Base-by-base conservation (phyloP, 1,139 yeast genomes). In the Debaryomyces subglobosus region DNA sequence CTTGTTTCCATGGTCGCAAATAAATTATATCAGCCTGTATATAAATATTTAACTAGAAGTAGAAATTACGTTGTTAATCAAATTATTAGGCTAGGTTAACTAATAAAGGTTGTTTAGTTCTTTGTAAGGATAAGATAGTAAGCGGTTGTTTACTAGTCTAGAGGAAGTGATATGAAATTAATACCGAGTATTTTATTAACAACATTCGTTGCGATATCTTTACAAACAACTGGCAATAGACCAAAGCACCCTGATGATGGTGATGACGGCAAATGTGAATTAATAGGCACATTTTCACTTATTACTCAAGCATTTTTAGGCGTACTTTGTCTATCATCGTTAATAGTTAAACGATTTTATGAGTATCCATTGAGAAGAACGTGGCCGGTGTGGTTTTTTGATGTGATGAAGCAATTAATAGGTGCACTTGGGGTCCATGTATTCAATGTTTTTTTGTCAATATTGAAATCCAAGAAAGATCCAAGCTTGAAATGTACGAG, bases 391-490 rank as follows among this genome's bases (percentile, higher is more conserved):
- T 94, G 98, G 98, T 64, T 79, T 18, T 92, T 84, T 62, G 99
- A 94, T 63, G 96, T 94, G 1, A 81, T 89, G 27, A 94, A 94
- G 61, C 99, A 94, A 64, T 76, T 92, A 3, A 71, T 89, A 23
- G 98, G 98, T 0, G 90, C 98, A 0, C 68, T 88, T 23, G 91
- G 94, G 0, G 81, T 92, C 2, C 99, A 94, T 62, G 72, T 86
- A 10, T 72, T 92, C 59, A 94, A 94, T 60, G 78, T 92, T n/a
- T 65, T 82, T 18, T 71, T 89, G 43, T 86, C 96, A 37, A 79
- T 90, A 33, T 49, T 85, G 41, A 82, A 86, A 46, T 58, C 67
- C 0, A 46, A 47, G 30, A 43, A 47, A 37, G 52, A 35, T 20
- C 38, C 38, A 12, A 20, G 27, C 6, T 13, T 20, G 21, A 18